Evolutionary conservation across 225 moss, liverwort and hornwort species (phyloP).

Genomic region (Physcomitrium patens): DNA sequence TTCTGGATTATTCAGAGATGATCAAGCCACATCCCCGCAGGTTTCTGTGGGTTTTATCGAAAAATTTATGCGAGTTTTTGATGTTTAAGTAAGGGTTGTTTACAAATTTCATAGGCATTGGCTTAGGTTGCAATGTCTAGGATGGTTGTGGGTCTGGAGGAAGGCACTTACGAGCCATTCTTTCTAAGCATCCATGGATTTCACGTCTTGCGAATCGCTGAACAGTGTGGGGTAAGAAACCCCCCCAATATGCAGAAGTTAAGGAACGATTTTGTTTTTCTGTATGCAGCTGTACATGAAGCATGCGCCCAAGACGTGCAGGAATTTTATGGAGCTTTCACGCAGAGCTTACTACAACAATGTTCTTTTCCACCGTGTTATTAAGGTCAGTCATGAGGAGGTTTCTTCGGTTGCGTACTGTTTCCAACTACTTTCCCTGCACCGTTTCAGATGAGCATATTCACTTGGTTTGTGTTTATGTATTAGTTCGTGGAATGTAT

Average conservation of each 20-base stretch:
- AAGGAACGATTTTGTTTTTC: slow-evolving; percentile 22
- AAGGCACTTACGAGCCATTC: background rate
- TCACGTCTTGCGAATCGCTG: background rate
- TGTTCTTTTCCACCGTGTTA: slow-evolving; percentile 94
- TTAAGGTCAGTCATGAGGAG: slow-evolving; percentile 67
- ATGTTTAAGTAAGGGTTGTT: background rate
- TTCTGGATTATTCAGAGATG: background rate
- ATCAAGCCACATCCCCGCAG: no score
- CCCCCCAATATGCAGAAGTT: slow-evolving; percentile 14
- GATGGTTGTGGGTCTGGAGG: background rate
- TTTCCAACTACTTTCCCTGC: slow-evolving; percentile 1
- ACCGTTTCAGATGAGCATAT: background rate
- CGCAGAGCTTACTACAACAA: slow-evolving; percentile 91
- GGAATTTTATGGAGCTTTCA: slow-evolving; percentile 93
- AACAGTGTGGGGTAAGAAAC: background rate
- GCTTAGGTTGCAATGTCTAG: background rate
- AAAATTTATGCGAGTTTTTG: no score
- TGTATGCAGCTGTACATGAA: slow-evolving; percentile 76
- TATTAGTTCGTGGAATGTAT: background rate
- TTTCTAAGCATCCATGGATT: background rate
- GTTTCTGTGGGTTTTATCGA: no score
- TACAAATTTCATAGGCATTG: background rate
- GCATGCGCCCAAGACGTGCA: slow-evolving; percentile 92
- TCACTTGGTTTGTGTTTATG: slow-evolving; percentile 4
- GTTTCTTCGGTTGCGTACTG: slow-evolving; percentile 6